Conservation (phyloP, 78 protist species). For the Chrysochromulina tobinii region DNA sequence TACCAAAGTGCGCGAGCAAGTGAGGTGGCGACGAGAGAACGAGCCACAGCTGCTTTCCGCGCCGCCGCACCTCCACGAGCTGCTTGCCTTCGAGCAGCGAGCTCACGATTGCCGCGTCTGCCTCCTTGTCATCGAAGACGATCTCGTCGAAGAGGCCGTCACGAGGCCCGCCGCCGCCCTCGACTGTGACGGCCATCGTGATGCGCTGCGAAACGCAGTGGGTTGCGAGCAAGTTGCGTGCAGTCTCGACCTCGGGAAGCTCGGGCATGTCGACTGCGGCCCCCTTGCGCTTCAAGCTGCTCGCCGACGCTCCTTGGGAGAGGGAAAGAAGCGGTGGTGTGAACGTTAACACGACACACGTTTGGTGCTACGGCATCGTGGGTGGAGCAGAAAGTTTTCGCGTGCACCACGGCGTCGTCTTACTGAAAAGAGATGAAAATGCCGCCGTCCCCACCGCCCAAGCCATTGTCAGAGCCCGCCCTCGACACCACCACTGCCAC, state of each 20-base stretch:
- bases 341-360: no score
- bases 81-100: neutral
- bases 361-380: no score
- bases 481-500: no score
- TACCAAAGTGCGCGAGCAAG: slow-evolving; percentile 29
- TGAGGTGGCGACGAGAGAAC: neutral
- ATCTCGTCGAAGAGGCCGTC: slow-evolving; percentile 14
- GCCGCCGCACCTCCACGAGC: neutral
- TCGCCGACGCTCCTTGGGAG: no score
- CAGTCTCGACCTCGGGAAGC: slow-evolving; percentile 20
- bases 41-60: slow-evolving; percentile 44
- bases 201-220: neutral
- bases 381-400: no score
- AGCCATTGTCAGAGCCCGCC: no score
- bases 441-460: no score
- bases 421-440: no score
- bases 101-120: neutral
- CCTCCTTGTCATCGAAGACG: neutral
- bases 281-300: no score
- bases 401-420: no score
- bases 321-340: no score
- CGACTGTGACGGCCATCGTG: neutral
- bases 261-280: slow-evolving; percentile 1
- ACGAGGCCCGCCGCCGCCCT: neutral
- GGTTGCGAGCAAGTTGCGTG: neutral